A percentile compares a stretch with the other conserved stretches of the same genome.
Conservation (phyloP, 306 rosid species). For the Pterocarpus santalinus region DNA sequence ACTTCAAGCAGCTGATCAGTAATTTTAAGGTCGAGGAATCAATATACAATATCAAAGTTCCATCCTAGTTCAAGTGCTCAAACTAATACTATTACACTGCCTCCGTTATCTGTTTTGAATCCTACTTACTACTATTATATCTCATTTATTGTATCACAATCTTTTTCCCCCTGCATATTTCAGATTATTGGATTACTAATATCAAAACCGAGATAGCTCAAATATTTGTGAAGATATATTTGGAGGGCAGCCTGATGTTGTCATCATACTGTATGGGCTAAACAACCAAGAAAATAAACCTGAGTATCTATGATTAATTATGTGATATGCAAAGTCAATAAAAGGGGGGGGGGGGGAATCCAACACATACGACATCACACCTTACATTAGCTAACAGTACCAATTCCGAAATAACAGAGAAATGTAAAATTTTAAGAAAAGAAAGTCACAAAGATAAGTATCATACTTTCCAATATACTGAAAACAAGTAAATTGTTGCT, state of each 20-base stretch:
- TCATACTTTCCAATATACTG: conserved; percentile 67
- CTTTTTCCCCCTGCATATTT: neutral
- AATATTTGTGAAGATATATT: conserved; percentile 25
- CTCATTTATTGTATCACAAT: conserved; percentile 27
- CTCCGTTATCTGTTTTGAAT: conserved; percentile 12
- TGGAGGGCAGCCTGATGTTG: neutral
- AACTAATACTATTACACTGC: neutral
- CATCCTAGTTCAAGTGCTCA: conserved; percentile 23
- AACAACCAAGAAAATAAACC: conserved; percentile 35
- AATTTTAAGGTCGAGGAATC: conserved; percentile 8
- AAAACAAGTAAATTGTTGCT: conserved; percentile 76
- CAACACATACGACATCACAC: conserved; percentile 1
- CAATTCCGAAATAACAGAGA: conserved; percentile 23
- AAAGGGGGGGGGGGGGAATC: neutral
- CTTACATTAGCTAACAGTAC: conserved; percentile 26
- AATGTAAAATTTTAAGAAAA: conserved; percentile 34
- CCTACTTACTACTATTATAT: conserved; percentile 23
- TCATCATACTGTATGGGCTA: conserved; percentile 32
- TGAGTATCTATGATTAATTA: conserved; percentile 18
- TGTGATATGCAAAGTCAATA: neutral
- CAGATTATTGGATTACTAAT: conserved; percentile 30
- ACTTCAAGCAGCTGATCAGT: conserved; percentile 35
- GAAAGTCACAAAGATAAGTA: conserved; percentile 40
- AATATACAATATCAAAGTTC: conserved; percentile 9
- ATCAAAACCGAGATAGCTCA: conserved; percentile 25